phyloP scores from a whole-genome alignment of 768 basidiomycete genomes.

The Leccinum disarticulatum region DNA sequence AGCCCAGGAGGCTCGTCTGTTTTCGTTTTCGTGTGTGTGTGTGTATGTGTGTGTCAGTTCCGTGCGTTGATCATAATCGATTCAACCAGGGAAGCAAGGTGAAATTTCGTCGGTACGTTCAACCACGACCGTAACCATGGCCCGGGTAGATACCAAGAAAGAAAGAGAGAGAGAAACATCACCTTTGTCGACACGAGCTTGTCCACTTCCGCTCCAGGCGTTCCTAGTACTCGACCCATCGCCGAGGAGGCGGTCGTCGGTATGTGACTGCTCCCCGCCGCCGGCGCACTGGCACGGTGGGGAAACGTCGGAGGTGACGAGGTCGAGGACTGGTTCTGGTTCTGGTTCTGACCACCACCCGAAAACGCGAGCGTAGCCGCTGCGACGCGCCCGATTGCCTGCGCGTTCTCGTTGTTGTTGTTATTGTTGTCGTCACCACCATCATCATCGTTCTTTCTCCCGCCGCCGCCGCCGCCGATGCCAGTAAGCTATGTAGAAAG shows the following conservation, averaged over 20 bases:
- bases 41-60: not conserved
- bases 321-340: not conserved
- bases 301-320: not conserved
- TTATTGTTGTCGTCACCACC: not conserved
- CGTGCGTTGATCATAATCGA: not conserved
- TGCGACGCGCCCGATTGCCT: constrained; percentile 49
- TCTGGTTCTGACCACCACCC: not conserved
- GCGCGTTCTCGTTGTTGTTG: not conserved
- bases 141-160: not conserved
- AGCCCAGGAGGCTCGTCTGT: constrained; percentile 22
- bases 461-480: too few species aligned
- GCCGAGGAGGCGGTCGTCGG: too few species aligned
- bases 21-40: too few species aligned
- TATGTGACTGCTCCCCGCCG: not conserved
- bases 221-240: not conserved
- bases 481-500: not conserved
- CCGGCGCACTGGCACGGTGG: too few species aligned
- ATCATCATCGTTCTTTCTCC: not conserved
- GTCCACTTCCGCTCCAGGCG: constrained; percentile 23
- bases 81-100: too few species aligned
- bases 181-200: constrained; percentile 31
- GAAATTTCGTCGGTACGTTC: too few species aligned
- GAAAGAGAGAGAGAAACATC: not conserved
- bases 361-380: constrained; percentile 52
- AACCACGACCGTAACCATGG: too few species aligned